Base-by-base conservation (phyloP, 2,329 filamentous ascomycete species). In the Phialemonium atrogriseum region DNA sequence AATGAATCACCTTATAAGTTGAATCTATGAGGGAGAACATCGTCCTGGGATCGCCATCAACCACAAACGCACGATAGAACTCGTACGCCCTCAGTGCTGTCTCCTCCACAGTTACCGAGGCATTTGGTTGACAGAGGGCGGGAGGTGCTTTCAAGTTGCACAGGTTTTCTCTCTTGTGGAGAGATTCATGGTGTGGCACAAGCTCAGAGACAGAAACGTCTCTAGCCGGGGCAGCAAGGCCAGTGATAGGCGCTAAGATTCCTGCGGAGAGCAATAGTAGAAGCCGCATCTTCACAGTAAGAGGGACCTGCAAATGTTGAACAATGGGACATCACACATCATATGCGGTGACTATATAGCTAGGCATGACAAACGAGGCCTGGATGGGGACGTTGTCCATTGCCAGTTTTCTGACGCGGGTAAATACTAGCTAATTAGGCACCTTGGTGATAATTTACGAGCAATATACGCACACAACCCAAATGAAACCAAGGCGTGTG, bases 1-100 rank as follows among this genome's bases (percentile, higher is more conserved):
- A 7, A 35, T 24, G 12, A 21, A 51, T 42, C 27, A 60, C 56
- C 30, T 47, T 47, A 32, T 60, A 60, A 1, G 41, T 41, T 4
- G 47, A 49, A 32, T 60, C 57, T 13, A 60, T 60, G 22, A 57
- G 43, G 4, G 57, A 59, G 35, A 60, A 60, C 57, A 60, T 60
- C 19, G 44, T 57, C 33, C 47, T 43, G 0, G 57, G 55, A 28
- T 59, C 52, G 3, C 57, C 57, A 27, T 60, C 57, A 4, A 58
- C 53, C 4, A 60, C 54, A 30, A 60, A 60, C 2, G 57, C 53
- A 15, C 56, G 54, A 33, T 60, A 60, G 47, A 60, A 60, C 27
- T 56, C 40, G 44, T 60, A 60, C 3, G 57, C 57, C 21, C 56
- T 40, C 33, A 46, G 37, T 2, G 57, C 57, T 10, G 55, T 59